Conservation (phyloP, 495 filamentous ascomycete genomes). For the Usnea hakonensis region DNA sequence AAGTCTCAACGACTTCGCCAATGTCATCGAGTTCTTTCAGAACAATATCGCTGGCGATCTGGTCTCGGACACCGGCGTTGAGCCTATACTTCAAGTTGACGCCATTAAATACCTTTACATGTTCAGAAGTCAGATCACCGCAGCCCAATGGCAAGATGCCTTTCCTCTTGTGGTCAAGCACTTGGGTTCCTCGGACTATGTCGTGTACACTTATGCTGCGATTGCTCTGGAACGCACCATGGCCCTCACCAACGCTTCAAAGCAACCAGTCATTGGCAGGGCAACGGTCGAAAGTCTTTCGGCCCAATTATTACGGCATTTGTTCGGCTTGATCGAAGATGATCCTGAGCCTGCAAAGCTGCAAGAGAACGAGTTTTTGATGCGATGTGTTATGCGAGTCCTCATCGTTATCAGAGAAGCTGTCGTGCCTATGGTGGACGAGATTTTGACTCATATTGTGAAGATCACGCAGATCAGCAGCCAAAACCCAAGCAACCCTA, state of each 20-base stretch:
- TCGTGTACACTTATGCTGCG: constrained; percentile 93
- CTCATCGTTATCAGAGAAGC: constrained; percentile 84
- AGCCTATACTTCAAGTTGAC: constrained; percentile 90
- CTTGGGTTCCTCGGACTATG: constrained; percentile 76
- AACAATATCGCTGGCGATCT: constrained; percentile 81
- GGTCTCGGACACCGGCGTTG: constrained; percentile 51
- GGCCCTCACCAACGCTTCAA: constrained; percentile 63
- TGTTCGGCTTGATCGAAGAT: constrained; percentile 84
- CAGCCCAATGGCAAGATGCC: constrained; percentile 77
- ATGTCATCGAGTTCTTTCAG: constrained; percentile 89
- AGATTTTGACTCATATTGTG: constrained; percentile 67
- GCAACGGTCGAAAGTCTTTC: constrained; percentile 67
- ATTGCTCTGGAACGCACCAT: constrained; percentile 88
- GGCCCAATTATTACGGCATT: constrained; percentile 77
- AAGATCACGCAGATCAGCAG: constrained; percentile 82
- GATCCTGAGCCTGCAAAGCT: constrained; percentile 79
- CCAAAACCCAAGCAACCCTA: constrained; percentile 90
- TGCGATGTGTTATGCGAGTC: constrained; percentile 96
- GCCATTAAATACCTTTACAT: constrained; percentile 95
- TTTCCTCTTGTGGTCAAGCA: constrained; percentile 88
- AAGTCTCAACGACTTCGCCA: constrained; percentile 73
- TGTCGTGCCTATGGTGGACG: constrained; percentile 59
- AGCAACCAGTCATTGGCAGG: constrained; percentile 66
- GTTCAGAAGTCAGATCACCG: constrained; percentile 84
- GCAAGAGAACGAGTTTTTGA: constrained; percentile 97